Conservation (phyloP, 2,329 filamentous ascomycete species). For the Diplodia intermedia region DNA sequence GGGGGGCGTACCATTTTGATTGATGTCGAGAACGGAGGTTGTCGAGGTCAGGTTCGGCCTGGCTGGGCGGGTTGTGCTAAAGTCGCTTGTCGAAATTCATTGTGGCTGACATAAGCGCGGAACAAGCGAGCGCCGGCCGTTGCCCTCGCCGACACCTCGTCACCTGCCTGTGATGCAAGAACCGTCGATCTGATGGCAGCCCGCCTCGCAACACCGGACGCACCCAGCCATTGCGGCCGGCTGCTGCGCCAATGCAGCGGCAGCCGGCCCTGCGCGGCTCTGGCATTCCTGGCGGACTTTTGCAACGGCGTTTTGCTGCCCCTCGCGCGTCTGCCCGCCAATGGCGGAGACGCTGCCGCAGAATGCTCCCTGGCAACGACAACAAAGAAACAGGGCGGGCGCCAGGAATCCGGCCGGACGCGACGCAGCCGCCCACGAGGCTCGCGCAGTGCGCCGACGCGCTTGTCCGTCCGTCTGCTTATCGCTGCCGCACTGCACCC, state of each 20-base stretch:
- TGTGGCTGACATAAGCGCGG: constrained; percentile 26
- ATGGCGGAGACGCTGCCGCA: neutral
- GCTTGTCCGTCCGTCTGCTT: neutral
- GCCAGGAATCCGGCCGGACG: neutral
- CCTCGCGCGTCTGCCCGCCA: neutral
- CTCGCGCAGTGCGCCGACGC: constrained; percentile 3
- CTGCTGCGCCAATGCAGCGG: constrained; percentile 14
- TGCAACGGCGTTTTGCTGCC: neutral
- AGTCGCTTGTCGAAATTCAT: constrained; percentile 33
- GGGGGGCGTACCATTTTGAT: constrained; percentile 51
- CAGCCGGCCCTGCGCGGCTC: neutral
- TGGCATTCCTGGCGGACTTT: neutral
- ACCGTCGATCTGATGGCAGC: constrained; percentile 5
- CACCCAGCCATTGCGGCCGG: constrained; percentile 4
- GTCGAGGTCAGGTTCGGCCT: constrained; percentile 28
- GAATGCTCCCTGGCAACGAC: constrained; percentile 6
- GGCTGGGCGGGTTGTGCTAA: constrained; percentile 23
- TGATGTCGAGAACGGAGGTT: constrained; percentile 43
- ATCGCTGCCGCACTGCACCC: constrained; percentile 3
- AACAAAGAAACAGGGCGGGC: neutral
- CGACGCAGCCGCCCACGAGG: constrained; percentile 12
- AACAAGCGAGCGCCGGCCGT: constrained; percentile 9
- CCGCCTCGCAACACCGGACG: neutral
- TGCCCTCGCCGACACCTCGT: constrained; percentile 15
- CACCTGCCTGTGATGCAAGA: constrained; percentile 13